Evolutionary conservation across 2,329 filamentous ascomycete genomes (phyloP), one percentile per base, ranked within the genome.

Genomic region (Colletotrichum sidae): DNA sequence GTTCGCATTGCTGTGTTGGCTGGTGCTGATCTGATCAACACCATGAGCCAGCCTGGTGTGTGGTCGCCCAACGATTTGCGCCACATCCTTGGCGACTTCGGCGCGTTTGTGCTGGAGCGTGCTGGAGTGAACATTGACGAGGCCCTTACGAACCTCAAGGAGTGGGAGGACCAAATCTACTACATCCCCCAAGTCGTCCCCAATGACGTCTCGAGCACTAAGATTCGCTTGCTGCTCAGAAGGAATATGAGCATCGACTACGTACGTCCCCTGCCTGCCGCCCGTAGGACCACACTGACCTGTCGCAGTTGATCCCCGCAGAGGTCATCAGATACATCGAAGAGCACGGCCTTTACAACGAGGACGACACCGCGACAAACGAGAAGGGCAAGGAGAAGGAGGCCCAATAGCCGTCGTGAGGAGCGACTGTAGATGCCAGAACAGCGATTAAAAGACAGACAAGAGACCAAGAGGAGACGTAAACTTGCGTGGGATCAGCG

Each of bases 121-220:
- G 90, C 89, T 45, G 94, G 94, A 47, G 97, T 93, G 25, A 93
- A 97, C 73, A 91, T 96, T 54, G 92, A 97, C 68, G 92, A 96
- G 74, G 94, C 94, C 2, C 84, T 97, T 50, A 89, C 91, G n/a
- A 90, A 88, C 49, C 82, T 97, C 51, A 90, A 93, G 74, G 87
- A 89, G 66, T 97, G 91, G 87, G 90, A 93, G 72, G 88, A 94
- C 71, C 96, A 97, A 71, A 89, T 97, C 67, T 90, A 93, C 73
- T 91, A 97, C 58, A 95, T 97, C 68, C 91, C 92, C 61, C 93
- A 97, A 77, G 86, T 97, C 55, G 94, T 97, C 53, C 89, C 92
- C 69, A 96, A 96, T 76, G 92, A 96, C 71, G 90, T 96, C 66
- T 72, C 71, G 34, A 72, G 70, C 52, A 72, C 71, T 17, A 71